Percentiles rank a stretch among this genome's conserved stretches.
phyloP scores from a whole-genome alignment of 495 filamentous ascomycete genomes.

The Neurospora terricola region DNA sequence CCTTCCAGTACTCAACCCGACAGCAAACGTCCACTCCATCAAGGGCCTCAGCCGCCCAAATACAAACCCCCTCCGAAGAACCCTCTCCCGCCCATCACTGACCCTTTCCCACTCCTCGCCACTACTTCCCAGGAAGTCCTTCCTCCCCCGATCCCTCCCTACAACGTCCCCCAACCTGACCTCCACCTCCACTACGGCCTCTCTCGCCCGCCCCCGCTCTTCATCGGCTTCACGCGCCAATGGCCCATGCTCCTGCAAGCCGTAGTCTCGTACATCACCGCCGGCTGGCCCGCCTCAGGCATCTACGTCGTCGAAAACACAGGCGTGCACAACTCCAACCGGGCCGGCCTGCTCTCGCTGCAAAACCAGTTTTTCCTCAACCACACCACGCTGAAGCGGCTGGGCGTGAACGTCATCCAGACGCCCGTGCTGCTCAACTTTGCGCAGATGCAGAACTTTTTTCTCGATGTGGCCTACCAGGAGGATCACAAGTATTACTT shows the following conservation, averaged over 20 bases:
- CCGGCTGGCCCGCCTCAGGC: constrained; percentile 49
- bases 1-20: constrained; percentile 1
- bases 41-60: constrained; percentile 9
- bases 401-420: constrained; percentile 45
- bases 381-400: constrained; percentile 36
- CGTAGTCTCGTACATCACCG: constrained; percentile 46
- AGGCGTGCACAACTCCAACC: constrained; percentile 46
- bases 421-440: constrained; percentile 50
- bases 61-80: constrained; percentile 36
- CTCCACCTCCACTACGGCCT: constrained; percentile 24
- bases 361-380: constrained; percentile 54
- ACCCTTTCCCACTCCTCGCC: constrained; percentile 25
- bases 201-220: constrained; percentile 35
- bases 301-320: constrained; percentile 56
- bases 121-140: constrained; percentile 8
- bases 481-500: constrained; percentile 48
- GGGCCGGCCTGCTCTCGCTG: constrained; percentile 35
- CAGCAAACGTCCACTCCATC: constrained; percentile 9
- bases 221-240: constrained; percentile 50
- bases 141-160: constrained; percentile 31
- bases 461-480: constrained; percentile 42
- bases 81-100: constrained; percentile 23
- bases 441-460: constrained; percentile 54
- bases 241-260: constrained; percentile 48
- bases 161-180: constrained; percentile 27